Conservation (phyloP, 257 asterid genomes). For the Jacaranda mimosifolia region DNA sequence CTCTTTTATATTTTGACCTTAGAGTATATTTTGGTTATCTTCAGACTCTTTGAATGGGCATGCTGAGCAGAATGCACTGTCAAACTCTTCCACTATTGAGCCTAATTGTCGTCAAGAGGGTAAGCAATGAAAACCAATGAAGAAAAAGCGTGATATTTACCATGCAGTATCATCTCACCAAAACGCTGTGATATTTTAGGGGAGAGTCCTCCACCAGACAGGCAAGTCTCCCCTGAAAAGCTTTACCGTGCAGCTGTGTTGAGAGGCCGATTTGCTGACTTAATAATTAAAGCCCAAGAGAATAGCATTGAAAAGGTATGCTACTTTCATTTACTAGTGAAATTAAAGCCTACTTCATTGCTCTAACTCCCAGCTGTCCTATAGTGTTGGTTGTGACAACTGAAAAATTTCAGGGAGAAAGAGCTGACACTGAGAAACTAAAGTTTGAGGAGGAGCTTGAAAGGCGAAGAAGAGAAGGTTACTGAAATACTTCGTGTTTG, state of each 20-base stretch:
- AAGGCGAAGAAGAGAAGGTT: constrained; percentile 61
- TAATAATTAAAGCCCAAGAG: constrained; percentile 61
- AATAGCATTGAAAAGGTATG: constrained; percentile 51
- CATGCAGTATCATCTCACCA: constrained; percentile 53
- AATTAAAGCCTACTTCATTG: constrained; percentile 2
- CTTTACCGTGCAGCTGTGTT: constrained; percentile 64
- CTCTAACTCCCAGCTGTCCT: background rate
- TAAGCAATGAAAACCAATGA: constrained; percentile 48
- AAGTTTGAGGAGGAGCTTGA: constrained; percentile 57
- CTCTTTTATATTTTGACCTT: background rate
- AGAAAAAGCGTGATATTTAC: constrained; percentile 48
- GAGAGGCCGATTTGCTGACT: constrained; percentile 61
- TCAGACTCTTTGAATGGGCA: constrained; percentile 35
- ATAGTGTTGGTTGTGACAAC: background rate
- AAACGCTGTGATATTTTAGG: constrained; percentile 53
- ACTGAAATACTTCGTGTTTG: background rate
- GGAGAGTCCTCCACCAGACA: constrained; percentile 54
- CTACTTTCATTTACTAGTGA: background rate
- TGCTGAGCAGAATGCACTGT: constrained; percentile 36
- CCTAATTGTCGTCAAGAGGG: constrained; percentile 47
- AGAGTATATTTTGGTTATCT: constrained; percentile 4
- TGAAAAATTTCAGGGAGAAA: constrained; percentile 49
- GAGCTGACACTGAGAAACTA: constrained; percentile 50
- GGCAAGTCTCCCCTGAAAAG: constrained; percentile 63
- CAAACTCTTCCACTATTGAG: constrained; percentile 40